Base-by-base conservation (phyloP, 768 basidiomycete species). In the Rubroboletus pulcherrimus region DNA sequence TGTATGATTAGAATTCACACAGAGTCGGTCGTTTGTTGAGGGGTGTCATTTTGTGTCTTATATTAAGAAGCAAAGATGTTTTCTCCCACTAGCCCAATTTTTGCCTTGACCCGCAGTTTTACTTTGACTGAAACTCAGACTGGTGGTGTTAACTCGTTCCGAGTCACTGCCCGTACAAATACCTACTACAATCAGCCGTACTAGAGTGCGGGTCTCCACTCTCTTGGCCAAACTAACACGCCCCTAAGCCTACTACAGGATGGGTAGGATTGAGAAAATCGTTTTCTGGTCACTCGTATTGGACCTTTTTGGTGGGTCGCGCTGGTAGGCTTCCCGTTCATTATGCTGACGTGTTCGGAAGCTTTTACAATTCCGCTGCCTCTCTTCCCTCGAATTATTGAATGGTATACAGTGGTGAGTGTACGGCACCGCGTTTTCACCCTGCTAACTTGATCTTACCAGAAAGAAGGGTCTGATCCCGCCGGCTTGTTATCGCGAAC, bases 321-420 rank as follows among this genome's bases (percentile, higher is more conserved):
- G 12, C 17, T 37, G 26, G 19, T 24, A 37, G 17, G 7, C 24
- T 40, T 48, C n/a, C 12, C 12, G n/a, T 31, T 37, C 30, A 19
- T 15, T 38, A 46, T 4, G 48, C 53, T 73, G 59, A 64, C 50
- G 44, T 49, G 51, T 58, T 38, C 46, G 47, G 75, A 79, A 80
- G 91, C 93, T 12, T 96, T 95, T 72, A 97, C 93, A 24, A 90
- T 96, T 44, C 94, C 93, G 10, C 79, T 98, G n/a, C 96, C 96
- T 21, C 82, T 98, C 31, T 98, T 98, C 72, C 96, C 96, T n/a
- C 84, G 95, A n/a, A 78, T 98, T 48, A 94, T 97, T 41, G 87
- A 95, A 74, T 93, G 89, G 89, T 95, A 93, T 68, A 86, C 85
- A 1, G 71, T 83, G 67, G 90, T 88, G 60, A 64, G 82, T 71